Conservation (phyloP, 2,329 filamentous ascomycete species). For the Cyanodermella asteris region DNA sequence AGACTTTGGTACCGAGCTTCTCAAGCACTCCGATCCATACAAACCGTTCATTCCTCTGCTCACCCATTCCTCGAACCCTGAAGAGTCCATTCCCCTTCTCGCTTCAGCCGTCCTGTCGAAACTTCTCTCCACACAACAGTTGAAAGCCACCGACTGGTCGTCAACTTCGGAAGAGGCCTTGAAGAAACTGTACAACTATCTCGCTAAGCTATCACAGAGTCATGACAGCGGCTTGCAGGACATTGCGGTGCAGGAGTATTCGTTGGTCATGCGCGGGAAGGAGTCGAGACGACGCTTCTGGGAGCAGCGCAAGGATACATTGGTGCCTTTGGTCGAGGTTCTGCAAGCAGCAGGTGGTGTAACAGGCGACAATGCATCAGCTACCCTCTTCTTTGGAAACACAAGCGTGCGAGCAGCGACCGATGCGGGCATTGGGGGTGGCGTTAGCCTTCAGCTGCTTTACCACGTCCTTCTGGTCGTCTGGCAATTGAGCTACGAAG, state of each 20-base stretch:
- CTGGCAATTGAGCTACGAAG: slow-evolving; percentile 93
- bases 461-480: slow-evolving; percentile 86
- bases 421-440: slow-evolving; percentile 42
- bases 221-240: slow-evolving; percentile 81
- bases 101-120: slow-evolving; percentile 69
- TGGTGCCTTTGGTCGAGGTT: slow-evolving; percentile 63
- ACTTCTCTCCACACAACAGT: slow-evolving; percentile 45
- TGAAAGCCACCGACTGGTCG: slow-evolving; percentile 36
- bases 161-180: slow-evolving; percentile 52
- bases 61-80: slow-evolving; percentile 60
- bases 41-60: slow-evolving; percentile 69
- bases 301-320: slow-evolving; percentile 68
- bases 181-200: slow-evolving; percentile 64
- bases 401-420: slow-evolving; percentile 37
- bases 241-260: slow-evolving; percentile 84
- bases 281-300: slow-evolving; percentile 68
- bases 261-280: slow-evolving; percentile 54
- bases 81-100: slow-evolving; percentile 73
- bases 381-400: slow-evolving; percentile 27
- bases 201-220: slow-evolving; percentile 63
- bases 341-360: slow-evolving; percentile 53
- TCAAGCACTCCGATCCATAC: slow-evolving; percentile 46
- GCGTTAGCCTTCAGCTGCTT: slow-evolving; percentile 75
- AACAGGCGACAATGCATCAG: slow-evolving; percentile 44
- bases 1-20: slow-evolving; percentile 51